Conservation (phyloP, 768 basidiomycete species). For the Melanogaster broomeanus region DNA sequence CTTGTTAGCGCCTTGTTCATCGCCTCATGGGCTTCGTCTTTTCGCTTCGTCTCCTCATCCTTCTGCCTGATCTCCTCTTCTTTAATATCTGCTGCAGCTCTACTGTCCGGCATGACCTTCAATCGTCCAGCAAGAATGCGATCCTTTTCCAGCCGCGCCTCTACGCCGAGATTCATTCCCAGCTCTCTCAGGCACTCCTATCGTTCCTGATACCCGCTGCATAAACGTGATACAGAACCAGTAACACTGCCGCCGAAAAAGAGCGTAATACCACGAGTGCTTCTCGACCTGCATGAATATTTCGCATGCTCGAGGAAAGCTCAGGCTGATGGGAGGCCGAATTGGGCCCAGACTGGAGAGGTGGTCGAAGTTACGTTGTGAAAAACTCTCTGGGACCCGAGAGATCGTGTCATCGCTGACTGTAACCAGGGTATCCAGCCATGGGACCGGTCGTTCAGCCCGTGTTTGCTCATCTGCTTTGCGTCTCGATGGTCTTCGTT, state of each 20-base stretch:
- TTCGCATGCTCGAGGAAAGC: neutral
- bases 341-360: slow-evolving; percentile 1
- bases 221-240: slow-evolving; percentile 7
- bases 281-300: neutral
- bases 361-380: neutral
- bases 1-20: neutral
- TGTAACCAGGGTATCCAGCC: neutral
- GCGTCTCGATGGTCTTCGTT: slow-evolving; percentile 2
- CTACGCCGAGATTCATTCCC: neutral
- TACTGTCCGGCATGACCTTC: neutral
- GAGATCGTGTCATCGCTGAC: slow-evolving; percentile 3
- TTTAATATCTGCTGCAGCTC: neutral
- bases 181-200: neutral
- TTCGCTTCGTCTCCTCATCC: neutral
- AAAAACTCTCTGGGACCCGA: neutral
- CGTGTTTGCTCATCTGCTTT: neutral
- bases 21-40: neutral
- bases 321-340: neutral
- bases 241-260: slow-evolving; percentile 6
- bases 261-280: neutral
- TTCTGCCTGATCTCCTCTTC: neutral
- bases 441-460: neutral
- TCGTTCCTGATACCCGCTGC: neutral
- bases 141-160: neutral
- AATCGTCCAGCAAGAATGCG: neutral